phyloP scores from a whole-genome alignment of 2,329 filamentous ascomycete species.

The Huntiella savannae region DNA sequence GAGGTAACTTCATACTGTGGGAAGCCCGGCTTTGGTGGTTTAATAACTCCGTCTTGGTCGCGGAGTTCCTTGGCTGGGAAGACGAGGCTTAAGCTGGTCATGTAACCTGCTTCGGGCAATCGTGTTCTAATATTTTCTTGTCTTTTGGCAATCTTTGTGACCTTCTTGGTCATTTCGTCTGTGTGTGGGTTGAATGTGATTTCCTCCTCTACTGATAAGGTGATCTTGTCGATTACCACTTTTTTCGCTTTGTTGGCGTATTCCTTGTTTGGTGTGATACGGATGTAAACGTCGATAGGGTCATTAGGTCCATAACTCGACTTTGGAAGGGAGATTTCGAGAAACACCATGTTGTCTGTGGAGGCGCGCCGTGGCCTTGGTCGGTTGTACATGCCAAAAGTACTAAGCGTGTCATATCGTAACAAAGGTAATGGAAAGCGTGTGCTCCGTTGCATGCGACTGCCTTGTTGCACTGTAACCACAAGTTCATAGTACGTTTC shows the following conservation, averaged over 20 bases:
- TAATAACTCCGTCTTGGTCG: constrained; percentile 73
- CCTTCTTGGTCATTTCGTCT: constrained; percentile 78
- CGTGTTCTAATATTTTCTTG: constrained; percentile 64
- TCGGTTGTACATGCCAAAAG: constrained; percentile 98
- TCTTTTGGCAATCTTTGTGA: constrained; percentile 72
- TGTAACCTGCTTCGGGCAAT: constrained; percentile 77
- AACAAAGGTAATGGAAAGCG: constrained; percentile 77
- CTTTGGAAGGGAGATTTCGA: constrained; percentile 78
- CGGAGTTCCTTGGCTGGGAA: constrained; percentile 80
- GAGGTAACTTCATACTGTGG: constrained; percentile 75
- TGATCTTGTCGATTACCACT: constrained; percentile 87
- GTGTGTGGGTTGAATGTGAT: constrained; percentile 98
- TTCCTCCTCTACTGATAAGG: constrained; percentile 85
- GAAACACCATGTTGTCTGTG: constrained; percentile 74
- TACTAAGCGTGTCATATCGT: constrained; percentile 89
- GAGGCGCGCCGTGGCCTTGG: constrained; percentile 75
- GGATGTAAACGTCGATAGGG: constrained; percentile 90
- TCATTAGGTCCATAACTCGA: constrained; percentile 96
- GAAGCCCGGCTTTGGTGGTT: constrained; percentile 68
- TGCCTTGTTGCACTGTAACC: constrained; percentile 84
- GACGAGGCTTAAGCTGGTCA: constrained; percentile 76
- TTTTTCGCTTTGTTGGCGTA: constrained; percentile 80
- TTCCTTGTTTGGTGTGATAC: constrained; percentile 77
- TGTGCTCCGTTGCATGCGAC: constrained; percentile 73
- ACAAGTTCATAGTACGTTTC: constrained; percentile 96